phyloP scores from a whole-genome alignment of 2,329 filamentous ascomycete species.

The Thelonectria rubi region DNA sequence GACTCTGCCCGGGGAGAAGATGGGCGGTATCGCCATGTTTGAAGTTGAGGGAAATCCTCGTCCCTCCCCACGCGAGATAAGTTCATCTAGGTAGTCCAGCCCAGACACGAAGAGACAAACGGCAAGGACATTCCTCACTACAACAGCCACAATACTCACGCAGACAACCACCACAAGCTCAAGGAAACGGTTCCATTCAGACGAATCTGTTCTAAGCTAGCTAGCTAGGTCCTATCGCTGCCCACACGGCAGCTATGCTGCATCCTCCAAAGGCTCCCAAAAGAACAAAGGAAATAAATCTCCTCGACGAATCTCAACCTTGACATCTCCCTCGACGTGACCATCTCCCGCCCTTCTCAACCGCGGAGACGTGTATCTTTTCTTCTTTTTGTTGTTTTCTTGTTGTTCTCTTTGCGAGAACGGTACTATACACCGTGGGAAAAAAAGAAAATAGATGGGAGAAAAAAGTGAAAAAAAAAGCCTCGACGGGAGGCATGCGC shows the following conservation, averaged over 20 bases:
- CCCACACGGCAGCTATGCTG: constrained; percentile 3
- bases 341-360: neutral
- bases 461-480: constrained; percentile 23
- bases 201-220: constrained; percentile 32
- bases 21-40: no score
- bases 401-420: constrained; percentile 25
- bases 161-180: neutral
- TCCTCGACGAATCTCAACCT: neutral
- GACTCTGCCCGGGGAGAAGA: neutral
- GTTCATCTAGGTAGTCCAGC: no score
- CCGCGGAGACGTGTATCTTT: neutral
- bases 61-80: no score
- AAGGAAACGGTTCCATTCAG: constrained; percentile 35
- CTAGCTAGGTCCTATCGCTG: constrained; percentile 11
- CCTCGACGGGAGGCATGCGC: constrained; percentile 29
- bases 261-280: constrained; percentile 15
- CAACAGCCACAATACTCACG: neutral
- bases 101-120: no score
- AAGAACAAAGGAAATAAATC: neutral
- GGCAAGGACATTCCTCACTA: no score
- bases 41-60: no score
- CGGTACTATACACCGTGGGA: constrained; percentile 43
- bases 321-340: neutral
- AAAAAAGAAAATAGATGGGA: constrained; percentile 26
- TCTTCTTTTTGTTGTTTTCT: neutral